Evolutionary conservation across 2,329 filamentous ascomycete species (phyloP).

Genomic region (Hyphodiscus sp.): DNA sequence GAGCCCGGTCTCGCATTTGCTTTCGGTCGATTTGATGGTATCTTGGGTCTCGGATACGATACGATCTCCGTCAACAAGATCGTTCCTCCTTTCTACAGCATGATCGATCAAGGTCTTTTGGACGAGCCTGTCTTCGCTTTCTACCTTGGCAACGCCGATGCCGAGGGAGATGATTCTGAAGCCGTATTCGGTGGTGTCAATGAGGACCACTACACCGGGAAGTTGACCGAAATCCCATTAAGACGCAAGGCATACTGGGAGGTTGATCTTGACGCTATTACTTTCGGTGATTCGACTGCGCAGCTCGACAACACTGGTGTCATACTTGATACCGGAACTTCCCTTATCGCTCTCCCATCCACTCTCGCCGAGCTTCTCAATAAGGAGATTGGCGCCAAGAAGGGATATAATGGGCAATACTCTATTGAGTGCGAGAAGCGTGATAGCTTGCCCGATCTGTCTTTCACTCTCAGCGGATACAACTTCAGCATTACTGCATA

Average conservation of each 20-base stretch:
- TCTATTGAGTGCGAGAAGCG: constrained; percentile 83
- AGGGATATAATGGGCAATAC: constrained; percentile 96
- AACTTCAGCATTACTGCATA: constrained; percentile 85
- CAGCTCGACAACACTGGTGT: constrained; percentile 92
- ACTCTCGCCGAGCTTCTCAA: constrained; percentile 94
- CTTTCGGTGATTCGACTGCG: constrained; percentile 77
- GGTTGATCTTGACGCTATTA: constrained; percentile 89
- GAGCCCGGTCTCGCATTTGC: constrained; percentile 97
- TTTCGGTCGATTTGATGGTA: constrained; percentile 95
- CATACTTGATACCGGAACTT: constrained; percentile 97
- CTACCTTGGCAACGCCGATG: constrained; percentile 76
- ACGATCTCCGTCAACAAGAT: constrained; percentile 96
- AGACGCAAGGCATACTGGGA: constrained; percentile 99
- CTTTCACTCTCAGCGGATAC: constrained; percentile 82
- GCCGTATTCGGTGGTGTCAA: constrained; percentile 87
- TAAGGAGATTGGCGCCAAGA: constrained; percentile 96
- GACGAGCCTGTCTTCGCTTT: constrained; percentile 95
- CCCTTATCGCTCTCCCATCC: constrained; percentile 88
- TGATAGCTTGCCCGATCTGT: constrained; percentile 78
- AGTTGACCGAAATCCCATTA: constrained; percentile 88
- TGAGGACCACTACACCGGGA: constrained; percentile 71
- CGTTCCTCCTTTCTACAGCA: constrained; percentile 91
- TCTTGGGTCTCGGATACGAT: constrained; percentile 89
- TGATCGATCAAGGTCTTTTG: constrained; percentile 82
- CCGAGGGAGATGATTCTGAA: constrained; percentile 68